Percentiles rank a stretch among this genome's conserved stretches.
phyloP scores from a whole-genome alignment of 345 rosid species.

The Populus simonii region DNA sequence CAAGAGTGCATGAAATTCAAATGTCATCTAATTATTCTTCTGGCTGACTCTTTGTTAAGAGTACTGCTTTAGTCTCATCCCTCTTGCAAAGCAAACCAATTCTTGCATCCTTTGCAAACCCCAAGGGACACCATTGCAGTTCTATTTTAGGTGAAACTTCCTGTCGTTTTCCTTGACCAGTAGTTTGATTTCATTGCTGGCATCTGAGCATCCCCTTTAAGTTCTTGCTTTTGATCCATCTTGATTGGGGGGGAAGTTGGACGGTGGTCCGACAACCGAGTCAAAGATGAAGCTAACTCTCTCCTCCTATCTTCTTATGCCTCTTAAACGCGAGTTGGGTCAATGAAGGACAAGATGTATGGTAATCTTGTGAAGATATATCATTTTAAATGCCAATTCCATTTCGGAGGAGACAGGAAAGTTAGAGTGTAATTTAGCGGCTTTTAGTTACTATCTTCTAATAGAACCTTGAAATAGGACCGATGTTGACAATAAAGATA shows the following conservation, averaged over 20 bases:
- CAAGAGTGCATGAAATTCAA: no score
- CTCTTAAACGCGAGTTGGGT: neutral
- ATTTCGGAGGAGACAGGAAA: no score
- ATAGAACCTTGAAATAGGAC: no score
- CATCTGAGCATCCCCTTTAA: neutral
- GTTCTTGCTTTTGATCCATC: neutral
- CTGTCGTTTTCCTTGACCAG: neutral
- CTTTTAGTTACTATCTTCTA: no score
- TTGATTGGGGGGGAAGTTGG: neutral
- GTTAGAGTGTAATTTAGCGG: no score
- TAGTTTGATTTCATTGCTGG: neutral
- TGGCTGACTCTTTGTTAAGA: no score
- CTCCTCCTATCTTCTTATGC: neutral
- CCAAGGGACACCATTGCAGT: no score
- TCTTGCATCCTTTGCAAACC: no score
- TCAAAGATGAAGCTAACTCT: neutral
- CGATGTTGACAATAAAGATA: no score
- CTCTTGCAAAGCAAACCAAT: no score
- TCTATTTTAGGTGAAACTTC: neutral
- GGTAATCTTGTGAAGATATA: neutral
- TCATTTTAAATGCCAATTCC: neutral
- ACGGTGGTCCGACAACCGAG: neutral
- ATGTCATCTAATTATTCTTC: no score
- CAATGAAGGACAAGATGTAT: neutral
- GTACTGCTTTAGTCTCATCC: no score